Evolutionary conservation across 352 stramenopile genomes (phyloP).

Genomic region (Peronospora belbahrii): DNA sequence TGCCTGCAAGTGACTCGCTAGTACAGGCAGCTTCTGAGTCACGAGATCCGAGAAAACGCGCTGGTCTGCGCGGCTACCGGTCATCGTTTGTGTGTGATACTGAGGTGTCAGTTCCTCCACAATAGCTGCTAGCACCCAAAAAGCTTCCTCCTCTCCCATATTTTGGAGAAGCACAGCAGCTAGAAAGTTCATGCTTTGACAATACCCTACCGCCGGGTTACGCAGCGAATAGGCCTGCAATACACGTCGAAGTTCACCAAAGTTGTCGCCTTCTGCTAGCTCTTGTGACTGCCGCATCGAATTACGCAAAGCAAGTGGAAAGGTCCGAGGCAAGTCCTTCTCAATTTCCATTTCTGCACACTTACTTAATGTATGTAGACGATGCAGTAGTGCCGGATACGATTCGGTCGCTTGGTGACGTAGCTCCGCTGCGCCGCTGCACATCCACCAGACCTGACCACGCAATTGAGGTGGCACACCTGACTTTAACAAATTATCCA

Average conservation of each 20-base stretch:
- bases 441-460: conserved; percentile 78
- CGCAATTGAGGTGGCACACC: conserved; percentile 60
- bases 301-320: conserved; percentile 34
- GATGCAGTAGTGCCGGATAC: conserved; percentile 47
- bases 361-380: conserved; percentile 50
- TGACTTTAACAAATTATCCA: conserved; percentile 50
- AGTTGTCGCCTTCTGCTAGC: conserved; percentile 22
- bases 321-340: conserved; percentile 83
- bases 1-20: conserved; percentile 59
- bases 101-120: conserved; percentile 87
- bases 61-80: conserved; percentile 84
- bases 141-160: conserved; percentile 79
- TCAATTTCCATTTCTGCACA: conserved; percentile 79
- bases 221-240: conserved; percentile 80
- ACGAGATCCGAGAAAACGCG: conserved; percentile 83
- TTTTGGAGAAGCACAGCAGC: conserved; percentile 71
- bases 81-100: conserved; percentile 86
- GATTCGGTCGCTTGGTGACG: conserved; percentile 31
- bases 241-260: conserved; percentile 64
- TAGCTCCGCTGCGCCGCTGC: conserved; percentile 57
- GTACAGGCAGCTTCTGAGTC: conserved; percentile 71
- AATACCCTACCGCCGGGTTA: conserved; percentile 83
- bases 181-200: conserved; percentile 87
- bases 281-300: conserved; percentile 23
- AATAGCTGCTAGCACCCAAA: conserved; percentile 81